Conservation (phyloP, 306 rosid species). For the Cicer yamashitae region DNA sequence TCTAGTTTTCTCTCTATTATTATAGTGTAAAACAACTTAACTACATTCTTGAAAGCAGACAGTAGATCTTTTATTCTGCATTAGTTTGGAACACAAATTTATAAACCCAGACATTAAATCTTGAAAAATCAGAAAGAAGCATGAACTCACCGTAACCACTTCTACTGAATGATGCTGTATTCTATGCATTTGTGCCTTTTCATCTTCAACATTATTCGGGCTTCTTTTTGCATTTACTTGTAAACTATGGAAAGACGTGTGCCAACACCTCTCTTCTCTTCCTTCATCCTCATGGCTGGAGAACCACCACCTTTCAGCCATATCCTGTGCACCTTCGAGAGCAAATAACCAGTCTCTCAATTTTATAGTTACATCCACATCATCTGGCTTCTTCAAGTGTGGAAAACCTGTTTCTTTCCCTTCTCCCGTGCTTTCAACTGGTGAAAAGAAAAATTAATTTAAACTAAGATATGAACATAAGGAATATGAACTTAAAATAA, state of each 20-base stretch:
- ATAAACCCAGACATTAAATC: constrained; percentile 22
- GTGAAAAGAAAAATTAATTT: constrained; percentile 20
- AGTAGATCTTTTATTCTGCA: constrained; percentile 26
- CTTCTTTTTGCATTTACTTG: constrained; percentile 71
- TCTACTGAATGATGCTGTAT: constrained; percentile 66
- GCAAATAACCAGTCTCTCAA: constrained; percentile 94
- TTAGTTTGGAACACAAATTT: constrained; percentile 25
- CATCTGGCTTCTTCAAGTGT: constrained; percentile 82
- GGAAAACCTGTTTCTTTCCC: constrained; percentile 59
- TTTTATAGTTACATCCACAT: constrained; percentile 75
- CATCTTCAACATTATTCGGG: constrained; percentile 56
- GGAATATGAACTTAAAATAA: constrained; percentile 29
- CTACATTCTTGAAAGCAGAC: constrained; percentile 35
- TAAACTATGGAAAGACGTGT: constrained; percentile 70
- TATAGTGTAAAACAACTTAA: constrained; percentile 1
- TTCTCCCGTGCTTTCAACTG: constrained; percentile 57
- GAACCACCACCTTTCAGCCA: constrained; percentile 78
- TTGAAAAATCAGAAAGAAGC: constrained; percentile 32
- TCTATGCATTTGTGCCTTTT: constrained; percentile 52
- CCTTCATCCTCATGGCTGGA: constrained; percentile 56
- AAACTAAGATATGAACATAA: constrained; percentile 10
- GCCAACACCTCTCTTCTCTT: constrained; percentile 96
- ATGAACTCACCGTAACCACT: constrained; percentile 67
- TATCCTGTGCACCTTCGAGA: constrained; percentile 86
- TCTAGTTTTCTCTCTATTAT: constrained; percentile 3